phyloP scores from a whole-genome alignment of 2,329 filamentous ascomycete genomes.

The Aspergillus arachidicola region DNA sequence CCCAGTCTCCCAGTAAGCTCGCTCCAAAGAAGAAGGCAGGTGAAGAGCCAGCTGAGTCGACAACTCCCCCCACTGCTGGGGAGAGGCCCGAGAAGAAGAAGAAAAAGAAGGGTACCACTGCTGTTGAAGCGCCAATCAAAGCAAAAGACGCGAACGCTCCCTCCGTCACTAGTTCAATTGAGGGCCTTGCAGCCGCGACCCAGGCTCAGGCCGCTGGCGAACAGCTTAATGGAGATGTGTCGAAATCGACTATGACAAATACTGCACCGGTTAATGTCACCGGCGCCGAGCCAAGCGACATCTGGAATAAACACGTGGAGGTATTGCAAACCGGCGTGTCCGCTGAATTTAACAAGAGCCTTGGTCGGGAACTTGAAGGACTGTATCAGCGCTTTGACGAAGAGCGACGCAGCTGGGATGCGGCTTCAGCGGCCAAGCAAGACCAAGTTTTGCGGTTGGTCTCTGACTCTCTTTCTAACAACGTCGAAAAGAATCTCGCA shows the following conservation, averaged over 20 bases:
- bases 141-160: slow-evolving; percentile 35
- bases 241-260: slow-evolving; percentile 7
- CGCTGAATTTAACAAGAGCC: slow-evolving; percentile 50
- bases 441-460: slow-evolving; percentile 70
- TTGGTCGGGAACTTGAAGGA: slow-evolving; percentile 55
- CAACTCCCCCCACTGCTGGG: slow-evolving; percentile 26
- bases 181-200: slow-evolving; percentile 10
- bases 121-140: slow-evolving; percentile 50
- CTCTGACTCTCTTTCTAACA: slow-evolving; percentile 68
- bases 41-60: slow-evolving; percentile 35
- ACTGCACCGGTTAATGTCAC: slow-evolving; percentile 11
- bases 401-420: slow-evolving; percentile 68
- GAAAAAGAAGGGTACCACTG: slow-evolving; percentile 57
- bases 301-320: slow-evolving; percentile 63
- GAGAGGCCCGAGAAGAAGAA: slow-evolving; percentile 72
- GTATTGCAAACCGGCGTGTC: slow-evolving; percentile 54
- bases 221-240: slow-evolving; percentile 15
- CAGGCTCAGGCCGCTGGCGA: slow-evolving; percentile 7
- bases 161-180: slow-evolving; percentile 19
- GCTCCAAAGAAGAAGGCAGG: slow-evolving; percentile 44
- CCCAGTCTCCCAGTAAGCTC: slow-evolving; percentile 44
- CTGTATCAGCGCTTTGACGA: slow-evolving; percentile 67
- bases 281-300: slow-evolving; percentile 53
- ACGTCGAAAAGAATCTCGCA: slow-evolving; percentile 74
- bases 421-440: slow-evolving; percentile 65